Evolutionary conservation across 768 basidiomycete species (phyloP).

Genomic region (Clathrus columnatus): DNA sequence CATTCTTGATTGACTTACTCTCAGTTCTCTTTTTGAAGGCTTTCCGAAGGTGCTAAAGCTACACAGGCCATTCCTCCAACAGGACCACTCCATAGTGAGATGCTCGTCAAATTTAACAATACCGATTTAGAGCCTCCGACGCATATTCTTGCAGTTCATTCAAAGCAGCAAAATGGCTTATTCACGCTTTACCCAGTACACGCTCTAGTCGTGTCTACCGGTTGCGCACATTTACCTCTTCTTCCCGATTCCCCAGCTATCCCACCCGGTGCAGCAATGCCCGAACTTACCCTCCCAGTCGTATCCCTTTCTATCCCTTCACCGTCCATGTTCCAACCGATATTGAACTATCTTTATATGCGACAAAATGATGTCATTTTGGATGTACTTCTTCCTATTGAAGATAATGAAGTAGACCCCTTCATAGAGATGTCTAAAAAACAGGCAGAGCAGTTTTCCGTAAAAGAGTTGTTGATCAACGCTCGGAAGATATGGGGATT

Average conservation of each 20-base stretch:
- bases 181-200: constrained; percentile 56
- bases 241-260: constrained; percentile 11
- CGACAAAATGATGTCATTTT: constrained; percentile 54
- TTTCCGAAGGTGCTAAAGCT: background rate
- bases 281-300: constrained; percentile 41
- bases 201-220: constrained; percentile 56
- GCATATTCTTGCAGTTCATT: constrained; percentile 43
- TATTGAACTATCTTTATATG: constrained; percentile 62
- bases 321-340: constrained; percentile 54
- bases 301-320: constrained; percentile 64
- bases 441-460: background rate
- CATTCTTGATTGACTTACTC: background rate
- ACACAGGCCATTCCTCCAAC: constrained; percentile 8
- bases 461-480: background rate
- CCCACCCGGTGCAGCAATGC: constrained; percentile 15
- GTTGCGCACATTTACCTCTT: constrained; percentile 56
- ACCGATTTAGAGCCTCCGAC: constrained; percentile 23
- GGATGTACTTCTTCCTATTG: constrained; percentile 47
- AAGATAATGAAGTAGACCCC: background rate
- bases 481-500: constrained; percentile 45
- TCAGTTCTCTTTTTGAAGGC: background rate
- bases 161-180: constrained; percentile 34
- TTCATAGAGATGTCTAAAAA: constrained; percentile 25
- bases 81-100: constrained; percentile 32
- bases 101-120: constrained; percentile 32